These are phyloP conservation scores for Salix udensis DNA, from an alignment of 345 rosid genomes.

Conservation along the genomic window DNA sequence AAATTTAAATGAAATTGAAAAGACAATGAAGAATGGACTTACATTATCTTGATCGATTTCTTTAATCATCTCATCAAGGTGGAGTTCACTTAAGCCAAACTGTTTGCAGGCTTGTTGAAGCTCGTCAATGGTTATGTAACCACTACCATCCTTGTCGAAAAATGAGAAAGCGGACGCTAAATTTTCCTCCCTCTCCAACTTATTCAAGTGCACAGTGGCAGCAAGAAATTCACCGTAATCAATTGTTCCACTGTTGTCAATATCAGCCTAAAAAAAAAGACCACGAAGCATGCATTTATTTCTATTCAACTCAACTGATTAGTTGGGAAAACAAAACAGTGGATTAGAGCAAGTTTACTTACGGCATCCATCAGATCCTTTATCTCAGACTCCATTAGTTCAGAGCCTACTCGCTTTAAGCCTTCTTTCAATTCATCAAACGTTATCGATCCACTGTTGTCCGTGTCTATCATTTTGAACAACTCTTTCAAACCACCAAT, in stretches of 20 bases:
- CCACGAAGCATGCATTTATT: background rate
- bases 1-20: background rate
- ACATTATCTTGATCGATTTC: slow-evolving; percentile 82
- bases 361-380: slow-evolving; percentile 70
- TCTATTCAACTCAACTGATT: background rate
- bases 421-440: slow-evolving; percentile 67
- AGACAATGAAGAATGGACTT: slow-evolving; percentile 24
- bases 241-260: slow-evolving; percentile 74
- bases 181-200: slow-evolving; percentile 79
- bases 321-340: background rate
- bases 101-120: slow-evolving; percentile 75
- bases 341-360: slow-evolving; percentile 18
- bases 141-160: slow-evolving; percentile 78
- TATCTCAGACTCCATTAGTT: slow-evolving; percentile 83
- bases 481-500: slow-evolving; percentile 73
- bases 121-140: slow-evolving; percentile 75
- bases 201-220: slow-evolving; percentile 75
- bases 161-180: slow-evolving; percentile 62
- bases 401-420: slow-evolving; percentile 58
- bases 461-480: slow-evolving; percentile 78
- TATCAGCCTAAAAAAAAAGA: slow-evolving; percentile 56
- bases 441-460: slow-evolving; percentile 68
- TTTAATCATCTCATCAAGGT: slow-evolving; percentile 74
- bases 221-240: slow-evolving; percentile 80
- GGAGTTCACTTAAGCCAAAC: slow-evolving; percentile 61